Evolutionary conservation across 1,284 basidiomycete genomes (phyloP).

Genomic region (Ganoderma resinaceum): DNA sequence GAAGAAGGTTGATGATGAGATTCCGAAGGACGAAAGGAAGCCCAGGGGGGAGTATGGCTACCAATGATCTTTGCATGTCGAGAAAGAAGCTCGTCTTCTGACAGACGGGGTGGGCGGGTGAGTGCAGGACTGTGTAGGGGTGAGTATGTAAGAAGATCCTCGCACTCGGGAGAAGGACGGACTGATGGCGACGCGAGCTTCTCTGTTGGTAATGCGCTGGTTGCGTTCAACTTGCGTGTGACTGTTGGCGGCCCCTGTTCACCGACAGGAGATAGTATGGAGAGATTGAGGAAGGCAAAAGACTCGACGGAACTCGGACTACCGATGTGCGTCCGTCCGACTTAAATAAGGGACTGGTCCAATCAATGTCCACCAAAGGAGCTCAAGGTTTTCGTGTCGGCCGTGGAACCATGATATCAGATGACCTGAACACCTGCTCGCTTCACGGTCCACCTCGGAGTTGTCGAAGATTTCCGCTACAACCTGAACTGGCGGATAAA

Average conservation of each 20-base stretch:
- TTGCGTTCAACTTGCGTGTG: too few relatives aligned
- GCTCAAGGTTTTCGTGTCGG: too few relatives aligned
- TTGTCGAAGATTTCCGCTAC: too few relatives aligned
- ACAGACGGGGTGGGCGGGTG: neutral
- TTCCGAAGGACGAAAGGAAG: conserved; percentile 8
- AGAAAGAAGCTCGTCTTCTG: neutral
- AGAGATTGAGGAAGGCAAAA: neutral
- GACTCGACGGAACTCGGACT: neutral
- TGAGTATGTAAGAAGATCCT: neutral
- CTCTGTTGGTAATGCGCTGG: too few relatives aligned
- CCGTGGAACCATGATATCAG: too few relatives aligned
- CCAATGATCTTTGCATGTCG: neutral
- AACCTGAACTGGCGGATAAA: too few relatives aligned
- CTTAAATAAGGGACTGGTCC: neutral
- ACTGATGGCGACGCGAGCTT: neutral
- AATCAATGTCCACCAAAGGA: too few relatives aligned
- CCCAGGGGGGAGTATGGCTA: conserved; percentile 5
- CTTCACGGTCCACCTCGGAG: too few relatives aligned
- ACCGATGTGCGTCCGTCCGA: neutral
- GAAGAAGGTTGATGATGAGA: conserved; percentile 4
- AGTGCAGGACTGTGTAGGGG: neutral
- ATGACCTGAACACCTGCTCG: too few relatives aligned
- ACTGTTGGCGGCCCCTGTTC: neutral
- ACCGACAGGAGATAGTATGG: neutral
- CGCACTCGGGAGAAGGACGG: neutral